These are phyloP conservation scores for Fusarium musae DNA, from an alignment of 2,329 filamentous ascomycete species.

Conservation along the genomic window DNA sequence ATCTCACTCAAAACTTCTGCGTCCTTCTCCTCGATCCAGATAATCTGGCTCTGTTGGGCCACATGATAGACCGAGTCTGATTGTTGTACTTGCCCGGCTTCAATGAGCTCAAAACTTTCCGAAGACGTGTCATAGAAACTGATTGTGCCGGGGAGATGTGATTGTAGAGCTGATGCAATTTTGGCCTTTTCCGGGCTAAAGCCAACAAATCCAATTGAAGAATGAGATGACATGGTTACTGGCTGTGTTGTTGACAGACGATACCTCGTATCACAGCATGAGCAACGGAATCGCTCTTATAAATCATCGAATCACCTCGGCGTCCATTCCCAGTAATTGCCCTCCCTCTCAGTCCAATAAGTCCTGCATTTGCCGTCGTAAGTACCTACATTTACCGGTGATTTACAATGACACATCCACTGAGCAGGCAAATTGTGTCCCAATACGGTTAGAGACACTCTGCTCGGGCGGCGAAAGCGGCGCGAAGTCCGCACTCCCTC, in stretches of 20 bases:
- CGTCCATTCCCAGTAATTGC: not conserved
- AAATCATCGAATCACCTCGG: not conserved
- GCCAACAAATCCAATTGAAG: not conserved
- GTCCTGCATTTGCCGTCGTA: not conserved
- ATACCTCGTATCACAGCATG: not conserved
- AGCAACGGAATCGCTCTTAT: not conserved
- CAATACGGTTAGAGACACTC: not conserved
- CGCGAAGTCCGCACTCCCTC: not conserved
- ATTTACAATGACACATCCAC: not conserved
- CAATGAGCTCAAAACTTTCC: fast-evolving
- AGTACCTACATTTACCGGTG: not conserved
- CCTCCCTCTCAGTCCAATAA: not conserved
- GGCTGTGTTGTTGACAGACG: not conserved
- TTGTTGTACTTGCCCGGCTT: fast-evolving
- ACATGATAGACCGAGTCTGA: not conserved
- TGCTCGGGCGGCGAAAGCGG: not conserved
- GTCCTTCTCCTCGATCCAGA: not conserved
- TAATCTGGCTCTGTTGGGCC: not conserved
- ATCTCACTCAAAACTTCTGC: fast-evolving
- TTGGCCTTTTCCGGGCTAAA: not conserved
- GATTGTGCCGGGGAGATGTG: not conserved
- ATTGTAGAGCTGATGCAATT: fast-evolving
- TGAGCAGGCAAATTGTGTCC: not conserved
- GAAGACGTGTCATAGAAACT: fast-evolving
- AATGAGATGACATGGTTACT: not conserved